Evolutionary conservation across 2,329 filamentous ascomycete genomes (phyloP).

Genomic region (Aspergillus piperis): DNA sequence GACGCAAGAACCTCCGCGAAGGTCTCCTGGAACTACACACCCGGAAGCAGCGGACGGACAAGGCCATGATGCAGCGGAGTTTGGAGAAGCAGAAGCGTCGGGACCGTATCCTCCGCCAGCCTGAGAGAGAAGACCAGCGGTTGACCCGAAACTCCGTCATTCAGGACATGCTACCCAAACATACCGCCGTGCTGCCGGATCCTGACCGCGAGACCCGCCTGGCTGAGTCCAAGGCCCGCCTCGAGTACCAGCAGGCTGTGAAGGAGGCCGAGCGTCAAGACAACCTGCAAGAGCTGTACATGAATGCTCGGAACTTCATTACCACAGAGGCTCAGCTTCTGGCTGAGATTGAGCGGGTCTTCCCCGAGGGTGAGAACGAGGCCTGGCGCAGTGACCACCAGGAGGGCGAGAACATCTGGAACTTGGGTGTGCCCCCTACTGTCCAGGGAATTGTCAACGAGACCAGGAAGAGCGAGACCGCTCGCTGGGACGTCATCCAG

Average conservation of each 20-base stretch:
- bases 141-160: constrained; percentile 71
- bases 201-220: constrained; percentile 60
- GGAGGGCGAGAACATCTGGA: constrained; percentile 55
- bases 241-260: constrained; percentile 48
- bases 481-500: constrained; percentile 50
- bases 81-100: constrained; percentile 53
- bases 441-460: constrained; percentile 35
- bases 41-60: constrained; percentile 58
- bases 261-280: constrained; percentile 66
- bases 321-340: constrained; percentile 76
- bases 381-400: constrained; percentile 46
- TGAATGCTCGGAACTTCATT: constrained; percentile 85
- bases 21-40: constrained; percentile 70
- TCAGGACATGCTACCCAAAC: constrained; percentile 50
- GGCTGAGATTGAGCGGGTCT: constrained; percentile 71
- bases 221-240: constrained; percentile 44
- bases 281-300: constrained; percentile 82
- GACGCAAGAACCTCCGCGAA: constrained; percentile 70
- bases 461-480: constrained; percentile 33
- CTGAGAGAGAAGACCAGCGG: constrained; percentile 73
- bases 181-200: constrained; percentile 60
- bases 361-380: constrained; percentile 60
- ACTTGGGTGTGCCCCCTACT: constrained; percentile 48
- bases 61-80: constrained; percentile 44
- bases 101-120: constrained; percentile 58